Evolutionary conservation across 768 basidiomycete species (phyloP).

Genomic region (Russula abietina): DNA sequence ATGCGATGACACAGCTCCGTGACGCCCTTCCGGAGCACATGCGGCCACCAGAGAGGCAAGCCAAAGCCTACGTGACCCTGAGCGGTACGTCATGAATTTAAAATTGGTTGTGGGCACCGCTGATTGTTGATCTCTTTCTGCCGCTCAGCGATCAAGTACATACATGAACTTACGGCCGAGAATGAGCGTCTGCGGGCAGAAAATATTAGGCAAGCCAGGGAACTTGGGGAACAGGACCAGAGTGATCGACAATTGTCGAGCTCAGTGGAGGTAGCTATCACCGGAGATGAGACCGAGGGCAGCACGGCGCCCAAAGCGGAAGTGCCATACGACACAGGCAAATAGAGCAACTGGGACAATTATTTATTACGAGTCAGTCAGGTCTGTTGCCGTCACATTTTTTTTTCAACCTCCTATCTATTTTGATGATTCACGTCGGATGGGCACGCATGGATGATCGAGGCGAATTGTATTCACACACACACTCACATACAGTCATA

Average conservation of each 20-base stretch:
- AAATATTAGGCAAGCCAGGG: constrained; percentile 13
- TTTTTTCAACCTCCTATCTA: constrained; percentile 1
- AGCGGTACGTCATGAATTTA: constrained; percentile 16
- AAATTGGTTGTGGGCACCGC: not conserved
- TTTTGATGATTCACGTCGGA: constrained; percentile 15
- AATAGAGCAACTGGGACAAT: constrained; percentile 20
- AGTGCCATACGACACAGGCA: constrained; percentile 1
- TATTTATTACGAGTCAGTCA: constrained; percentile 14
- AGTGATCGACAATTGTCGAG: constrained; percentile 11
- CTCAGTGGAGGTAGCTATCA: constrained; percentile 9
- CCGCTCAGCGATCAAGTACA: constrained; percentile 23
- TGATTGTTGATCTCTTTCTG: constrained; percentile 9
- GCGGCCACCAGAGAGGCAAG: constrained; percentile 22
- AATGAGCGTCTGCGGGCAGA: constrained; percentile 19
- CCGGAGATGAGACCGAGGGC: not conserved
- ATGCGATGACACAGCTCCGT: constrained; percentile 22
- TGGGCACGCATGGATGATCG: constrained; percentile 17
- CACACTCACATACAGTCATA: constrained; percentile 8
- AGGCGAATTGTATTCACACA: constrained; percentile 4
- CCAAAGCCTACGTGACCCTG: constrained; percentile 19
- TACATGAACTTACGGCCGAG: constrained; percentile 15
- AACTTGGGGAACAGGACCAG: constrained; percentile 6
- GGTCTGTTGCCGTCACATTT: constrained; percentile 2
- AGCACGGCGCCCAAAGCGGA: constrained; percentile 6
- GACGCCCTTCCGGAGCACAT: constrained; percentile 22